These are phyloP conservation scores for Pseudogymnoascus sp. DNA, from an alignment of 2,329 filamentous ascomycete species.

Conservation along the genomic window DNA sequence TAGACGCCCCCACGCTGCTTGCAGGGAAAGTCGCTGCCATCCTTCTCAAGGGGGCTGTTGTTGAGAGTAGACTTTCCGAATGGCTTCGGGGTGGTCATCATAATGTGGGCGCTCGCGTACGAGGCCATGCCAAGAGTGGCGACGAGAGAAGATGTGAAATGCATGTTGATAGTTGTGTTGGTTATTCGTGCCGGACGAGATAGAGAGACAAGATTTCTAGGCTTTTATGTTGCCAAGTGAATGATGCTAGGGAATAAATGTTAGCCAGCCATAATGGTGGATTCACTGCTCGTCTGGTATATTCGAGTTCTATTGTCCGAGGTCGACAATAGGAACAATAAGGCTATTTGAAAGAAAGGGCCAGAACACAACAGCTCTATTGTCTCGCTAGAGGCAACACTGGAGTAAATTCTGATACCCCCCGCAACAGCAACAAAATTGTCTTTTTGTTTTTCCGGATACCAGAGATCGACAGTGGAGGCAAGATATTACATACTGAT, in stretches of 20 bases:
- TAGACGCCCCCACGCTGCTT: conserved; percentile 50
- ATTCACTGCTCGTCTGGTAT: background rate
- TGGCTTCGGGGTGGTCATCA: conserved; percentile 61
- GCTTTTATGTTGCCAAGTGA: conserved; percentile 7
- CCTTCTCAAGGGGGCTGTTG: conserved; percentile 56
- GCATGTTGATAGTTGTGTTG: conserved; percentile 30
- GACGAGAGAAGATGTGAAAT: conserved; percentile 45
- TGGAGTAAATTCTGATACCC: background rate
- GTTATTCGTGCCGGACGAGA: conserved; percentile 9
- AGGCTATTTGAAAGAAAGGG: background rate
- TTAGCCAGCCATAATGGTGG: background rate
- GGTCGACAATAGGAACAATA: background rate
- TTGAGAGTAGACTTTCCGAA: conserved; percentile 43
- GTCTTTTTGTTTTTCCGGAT: background rate
- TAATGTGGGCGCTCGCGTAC: conserved; percentile 66
- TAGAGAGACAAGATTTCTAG: conserved; percentile 7
- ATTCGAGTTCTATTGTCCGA: conserved; percentile 1
- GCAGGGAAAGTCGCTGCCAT: conserved; percentile 74
- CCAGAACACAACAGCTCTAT: background rate
- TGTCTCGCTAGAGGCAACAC: conserved; percentile 3
- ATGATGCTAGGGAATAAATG: background rate
- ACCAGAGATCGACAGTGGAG: background rate
- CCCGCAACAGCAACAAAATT: background rate
- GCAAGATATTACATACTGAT: background rate
- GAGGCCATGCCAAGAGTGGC: conserved; percentile 51